phyloP scores from a whole-genome alignment of 2,329 filamentous ascomycete species.

The Sclerotinia trifoliorum region DNA sequence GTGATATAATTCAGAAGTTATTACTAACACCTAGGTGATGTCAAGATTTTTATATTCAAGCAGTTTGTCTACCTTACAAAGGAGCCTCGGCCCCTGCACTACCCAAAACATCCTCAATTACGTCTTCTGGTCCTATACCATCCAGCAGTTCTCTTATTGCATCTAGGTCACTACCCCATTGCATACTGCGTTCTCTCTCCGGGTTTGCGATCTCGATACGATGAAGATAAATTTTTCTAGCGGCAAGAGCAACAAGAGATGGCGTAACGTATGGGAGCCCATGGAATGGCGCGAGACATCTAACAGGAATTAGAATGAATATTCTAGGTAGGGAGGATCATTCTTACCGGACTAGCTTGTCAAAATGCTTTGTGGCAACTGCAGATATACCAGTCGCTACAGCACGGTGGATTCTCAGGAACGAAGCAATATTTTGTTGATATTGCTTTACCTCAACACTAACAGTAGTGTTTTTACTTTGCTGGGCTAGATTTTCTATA shows the following conservation, averaged over 20 bases:
- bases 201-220: conserved; percentile 69
- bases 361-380: conserved; percentile 74
- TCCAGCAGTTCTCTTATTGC: conserved; percentile 68
- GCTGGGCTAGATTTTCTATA: conserved; percentile 43
- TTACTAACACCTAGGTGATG: neutral
- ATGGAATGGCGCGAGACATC: conserved; percentile 77
- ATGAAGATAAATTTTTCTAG: conserved; percentile 84
- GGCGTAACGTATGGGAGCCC: conserved; percentile 78
- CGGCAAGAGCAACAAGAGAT: conserved; percentile 77
- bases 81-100: conserved; percentile 54
- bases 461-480: conserved; percentile 58
- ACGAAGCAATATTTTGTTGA: conserved; percentile 82
- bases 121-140: conserved; percentile 57
- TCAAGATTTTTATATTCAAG: neutral
- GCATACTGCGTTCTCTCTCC: conserved; percentile 78
- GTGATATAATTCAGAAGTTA: neutral
- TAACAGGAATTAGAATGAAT: conserved; percentile 32
- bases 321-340: neutral
- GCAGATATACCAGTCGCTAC: conserved; percentile 77
- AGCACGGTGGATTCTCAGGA: conserved; percentile 83
- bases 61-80: conserved; percentile 38
- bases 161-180: conserved; percentile 81
- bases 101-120: conserved; percentile 63
- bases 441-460: conserved; percentile 80
- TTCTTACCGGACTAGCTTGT: conserved; percentile 58